Conservation (phyloP, 2,329 filamentous ascomycete genomes). For the Madurella mycetomatis region DNA sequence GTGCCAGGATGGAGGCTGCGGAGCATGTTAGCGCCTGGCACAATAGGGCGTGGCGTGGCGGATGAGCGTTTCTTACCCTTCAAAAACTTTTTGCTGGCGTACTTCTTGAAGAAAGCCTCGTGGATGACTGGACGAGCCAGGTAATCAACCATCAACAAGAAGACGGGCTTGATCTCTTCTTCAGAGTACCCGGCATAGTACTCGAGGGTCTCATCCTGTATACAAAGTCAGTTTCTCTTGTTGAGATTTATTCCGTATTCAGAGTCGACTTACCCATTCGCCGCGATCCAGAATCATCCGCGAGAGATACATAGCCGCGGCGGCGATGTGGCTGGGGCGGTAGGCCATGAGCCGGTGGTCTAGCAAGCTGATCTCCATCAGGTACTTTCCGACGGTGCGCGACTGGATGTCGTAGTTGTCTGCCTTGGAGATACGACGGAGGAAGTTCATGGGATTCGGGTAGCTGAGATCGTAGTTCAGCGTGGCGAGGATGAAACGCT, state of each 20-base stretch:
- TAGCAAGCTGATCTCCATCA: conserved; percentile 93
- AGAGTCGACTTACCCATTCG: conserved; percentile 68
- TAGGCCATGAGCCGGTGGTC: conserved; percentile 92
- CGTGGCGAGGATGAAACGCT: conserved; percentile 85
- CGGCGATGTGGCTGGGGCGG: conserved; percentile 84
- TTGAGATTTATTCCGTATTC: background rate
- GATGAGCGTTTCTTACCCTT: conserved; percentile 65
- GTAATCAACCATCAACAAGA: conserved; percentile 94
- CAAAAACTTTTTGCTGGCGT: conserved; percentile 98
- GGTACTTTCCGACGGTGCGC: conserved; percentile 92
- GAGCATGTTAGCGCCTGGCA: conserved; percentile 20
- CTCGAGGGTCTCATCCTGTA: conserved; percentile 73
- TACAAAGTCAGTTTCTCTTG: conserved; percentile 23
- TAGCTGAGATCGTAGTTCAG: conserved; percentile 97
- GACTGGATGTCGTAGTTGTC: conserved; percentile 99
- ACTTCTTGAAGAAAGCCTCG: conserved; percentile 99
- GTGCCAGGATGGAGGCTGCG: conserved; percentile 81
- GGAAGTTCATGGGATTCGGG: conserved; percentile 99
- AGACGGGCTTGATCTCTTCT: conserved; percentile 86
- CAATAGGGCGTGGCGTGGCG: background rate
- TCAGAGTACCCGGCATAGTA: conserved; percentile 94
- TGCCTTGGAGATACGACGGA: conserved; percentile 96
- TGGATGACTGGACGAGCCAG: conserved; percentile 84
- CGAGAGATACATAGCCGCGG: conserved; percentile 90
- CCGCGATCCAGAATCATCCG: conserved; percentile 87